Evolutionary conservation across 2,329 filamentous ascomycete genomes (phyloP).

Genomic region (Thelonectria olida): DNA sequence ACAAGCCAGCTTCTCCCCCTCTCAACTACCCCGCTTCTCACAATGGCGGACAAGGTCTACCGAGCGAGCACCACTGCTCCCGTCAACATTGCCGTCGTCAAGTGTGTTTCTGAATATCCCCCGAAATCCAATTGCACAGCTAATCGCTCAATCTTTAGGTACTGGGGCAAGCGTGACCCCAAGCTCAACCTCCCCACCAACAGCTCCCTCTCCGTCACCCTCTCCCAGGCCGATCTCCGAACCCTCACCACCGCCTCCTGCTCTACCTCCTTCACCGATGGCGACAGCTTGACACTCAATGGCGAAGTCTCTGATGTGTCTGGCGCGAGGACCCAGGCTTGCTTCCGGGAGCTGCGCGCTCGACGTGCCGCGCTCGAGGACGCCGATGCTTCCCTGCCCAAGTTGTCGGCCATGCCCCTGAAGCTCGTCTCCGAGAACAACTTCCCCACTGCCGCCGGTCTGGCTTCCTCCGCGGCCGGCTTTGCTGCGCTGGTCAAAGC

Average conservation of each 20-base stretch:
- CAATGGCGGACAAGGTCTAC: slow-evolving; percentile 72
- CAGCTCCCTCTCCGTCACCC: slow-evolving; percentile 95
- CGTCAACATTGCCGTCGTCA: slow-evolving; percentile 98
- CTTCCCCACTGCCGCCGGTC: slow-evolving; percentile 95
- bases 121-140: not conserved
- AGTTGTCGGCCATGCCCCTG: slow-evolving; percentile 79
- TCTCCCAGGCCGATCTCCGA: slow-evolving; percentile 91
- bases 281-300: slow-evolving; percentile 84
- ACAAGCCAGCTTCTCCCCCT: not conserved
- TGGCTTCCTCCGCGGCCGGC: slow-evolving; percentile 77
- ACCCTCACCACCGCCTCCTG: slow-evolving; percentile 96
- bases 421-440: slow-evolving; percentile 97
- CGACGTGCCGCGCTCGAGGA: slow-evolving; percentile 81
- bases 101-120: slow-evolving; percentile 60
- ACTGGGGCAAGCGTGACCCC: slow-evolving; percentile 97
- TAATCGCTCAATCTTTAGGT: slow-evolving; percentile 42
- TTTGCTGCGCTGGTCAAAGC: slow-evolving; percentile 80
- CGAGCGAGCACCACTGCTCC: slow-evolving; percentile 95
- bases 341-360: slow-evolving; percentile 84
- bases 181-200: slow-evolving; percentile 97
- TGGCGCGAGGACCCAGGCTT: slow-evolving; percentile 91
- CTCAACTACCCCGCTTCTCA: slow-evolving; percentile 23
- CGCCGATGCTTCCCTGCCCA: slow-evolving; percentile 77
- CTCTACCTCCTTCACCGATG: slow-evolving; percentile 73
- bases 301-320: slow-evolving; percentile 83